Evolutionary conservation across 106 monocot species (phyloP).

Genomic region (Vanilla planifolia): DNA sequence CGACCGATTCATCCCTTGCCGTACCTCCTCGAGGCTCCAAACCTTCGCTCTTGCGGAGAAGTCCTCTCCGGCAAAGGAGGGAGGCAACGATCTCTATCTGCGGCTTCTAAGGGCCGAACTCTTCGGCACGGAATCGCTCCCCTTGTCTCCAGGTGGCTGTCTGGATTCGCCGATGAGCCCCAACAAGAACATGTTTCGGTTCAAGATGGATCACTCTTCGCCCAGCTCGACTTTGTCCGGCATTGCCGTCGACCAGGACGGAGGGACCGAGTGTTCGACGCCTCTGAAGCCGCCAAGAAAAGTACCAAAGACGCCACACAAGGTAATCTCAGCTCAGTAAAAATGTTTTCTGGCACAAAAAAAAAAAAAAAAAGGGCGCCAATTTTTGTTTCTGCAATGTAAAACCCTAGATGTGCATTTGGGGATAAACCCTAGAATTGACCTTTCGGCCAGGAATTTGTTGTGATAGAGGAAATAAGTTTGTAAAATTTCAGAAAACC

Average conservation of each 20-base stretch:
- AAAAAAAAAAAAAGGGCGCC: no score
- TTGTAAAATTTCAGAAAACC: background rate
- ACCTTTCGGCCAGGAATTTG: background rate
- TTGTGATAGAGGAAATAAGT: background rate
- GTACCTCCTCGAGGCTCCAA: constrained; percentile 83
- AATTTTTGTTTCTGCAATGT: no score
- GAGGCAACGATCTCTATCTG: constrained; percentile 67
- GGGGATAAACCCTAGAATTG: background rate
- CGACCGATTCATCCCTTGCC: constrained; percentile 94
- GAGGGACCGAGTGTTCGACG: constrained; percentile 21
- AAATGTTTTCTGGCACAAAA: background rate
- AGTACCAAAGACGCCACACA: constrained; percentile 64
- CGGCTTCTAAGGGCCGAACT: constrained; percentile 77
- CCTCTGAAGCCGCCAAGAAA: constrained; percentile 52
- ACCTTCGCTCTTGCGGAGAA: constrained; percentile 53
- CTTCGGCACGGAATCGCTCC: constrained; percentile 46
- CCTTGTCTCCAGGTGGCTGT: constrained; percentile 32
- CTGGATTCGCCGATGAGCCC: constrained; percentile 58
- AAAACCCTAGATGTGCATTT: background rate
- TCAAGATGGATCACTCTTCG: constrained; percentile 78
- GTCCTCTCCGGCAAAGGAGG: constrained; percentile 63
- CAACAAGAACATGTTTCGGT: constrained; percentile 82
- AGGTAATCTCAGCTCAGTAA: constrained; percentile 21
- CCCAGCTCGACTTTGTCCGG: constrained; percentile 65
- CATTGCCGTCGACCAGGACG: constrained; percentile 16